Evolutionary conservation across 208 protist species (phyloP).

Genomic region (Lotmaria passim): DNA sequence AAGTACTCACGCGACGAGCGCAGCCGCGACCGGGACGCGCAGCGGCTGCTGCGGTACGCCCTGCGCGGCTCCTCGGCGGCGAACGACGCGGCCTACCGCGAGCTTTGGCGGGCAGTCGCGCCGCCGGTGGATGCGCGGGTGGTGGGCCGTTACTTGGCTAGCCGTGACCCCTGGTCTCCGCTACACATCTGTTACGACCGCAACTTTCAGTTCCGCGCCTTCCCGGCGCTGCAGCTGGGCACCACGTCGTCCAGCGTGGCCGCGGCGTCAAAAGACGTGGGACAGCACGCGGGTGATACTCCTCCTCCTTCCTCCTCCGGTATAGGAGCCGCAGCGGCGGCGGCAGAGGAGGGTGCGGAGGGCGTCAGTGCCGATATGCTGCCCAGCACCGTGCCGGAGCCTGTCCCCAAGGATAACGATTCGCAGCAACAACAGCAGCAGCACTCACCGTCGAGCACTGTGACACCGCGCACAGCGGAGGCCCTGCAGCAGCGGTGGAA

Average conservation of each 20-base stretch:
- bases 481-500: slow-evolving; percentile 70
- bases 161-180: slow-evolving; percentile 70
- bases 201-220: slow-evolving; percentile 54
- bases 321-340: slow-evolving; percentile 3
- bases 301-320: no score
- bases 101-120: slow-evolving; percentile 63
- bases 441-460: not conserved
- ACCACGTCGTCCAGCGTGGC: not conserved
- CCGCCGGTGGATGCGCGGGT: slow-evolving; percentile 67
- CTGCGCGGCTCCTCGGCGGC: slow-evolving; percentile 67
- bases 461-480: slow-evolving; percentile 48
- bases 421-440: slow-evolving; percentile 5
- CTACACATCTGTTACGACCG: slow-evolving; percentile 71
- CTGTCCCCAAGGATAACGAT: not conserved
- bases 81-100: slow-evolving; percentile 58
- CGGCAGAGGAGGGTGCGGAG: slow-evolving; percentile 19
- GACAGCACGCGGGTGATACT: no score
- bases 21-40: slow-evolving; percentile 65
- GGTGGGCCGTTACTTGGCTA: slow-evolving; percentile 79
- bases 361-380: slow-evolving; percentile 29
- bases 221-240: slow-evolving; percentile 40
- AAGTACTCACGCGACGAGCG: slow-evolving; percentile 74
- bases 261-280: not conserved
- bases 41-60: slow-evolving; percentile 77
- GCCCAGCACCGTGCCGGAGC: slow-evolving; percentile 18